Conservation (phyloP, 345 rosid genomes). For the Cardamine occulta region DNA sequence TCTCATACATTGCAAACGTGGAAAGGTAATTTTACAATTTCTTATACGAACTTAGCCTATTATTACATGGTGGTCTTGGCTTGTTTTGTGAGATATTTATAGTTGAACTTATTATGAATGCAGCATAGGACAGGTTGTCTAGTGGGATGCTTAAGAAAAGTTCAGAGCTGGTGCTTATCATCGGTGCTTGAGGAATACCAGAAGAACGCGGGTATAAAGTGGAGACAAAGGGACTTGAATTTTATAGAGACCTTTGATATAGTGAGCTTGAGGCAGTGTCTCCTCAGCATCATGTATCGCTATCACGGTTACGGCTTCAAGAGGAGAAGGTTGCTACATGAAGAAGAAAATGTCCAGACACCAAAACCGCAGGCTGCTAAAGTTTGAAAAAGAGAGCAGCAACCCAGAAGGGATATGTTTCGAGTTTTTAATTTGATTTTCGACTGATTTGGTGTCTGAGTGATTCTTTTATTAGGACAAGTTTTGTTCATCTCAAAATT, state of each 20-base stretch:
- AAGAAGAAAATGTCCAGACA: constrained; percentile 57
- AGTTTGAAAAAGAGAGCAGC: constrained; percentile 33
- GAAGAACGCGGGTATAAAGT: constrained; percentile 67
- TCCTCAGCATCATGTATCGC: constrained; percentile 67
- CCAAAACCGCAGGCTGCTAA: constrained; percentile 44
- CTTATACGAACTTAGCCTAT: constrained; percentile 1
- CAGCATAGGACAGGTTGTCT: constrained; percentile 93
- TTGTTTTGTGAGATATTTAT: constrained; percentile 1
- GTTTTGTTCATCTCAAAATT: constrained; percentile 1
- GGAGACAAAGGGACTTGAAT: constrained; percentile 59
- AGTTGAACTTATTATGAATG: constrained; percentile 27
- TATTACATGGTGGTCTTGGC: not conserved
- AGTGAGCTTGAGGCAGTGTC: constrained; percentile 62
- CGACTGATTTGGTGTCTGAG: constrained; percentile 4
- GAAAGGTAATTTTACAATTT: constrained; percentile 59
- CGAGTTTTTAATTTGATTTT: constrained; percentile 2
- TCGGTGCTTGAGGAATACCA: constrained; percentile 74
- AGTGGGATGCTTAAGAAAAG: constrained; percentile 84
- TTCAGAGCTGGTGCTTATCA: constrained; percentile 78
- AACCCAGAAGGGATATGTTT: not conserved
- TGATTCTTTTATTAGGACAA: constrained; percentile 25
- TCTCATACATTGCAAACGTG: constrained; percentile 89
- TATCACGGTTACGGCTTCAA: constrained; percentile 74
- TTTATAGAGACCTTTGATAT: constrained; percentile 68
- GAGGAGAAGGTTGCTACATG: constrained; percentile 62